Evolutionary conservation across 2,329 filamentous ascomycete species (phyloP).

Genomic region (Emergomyces orientalis): DNA sequence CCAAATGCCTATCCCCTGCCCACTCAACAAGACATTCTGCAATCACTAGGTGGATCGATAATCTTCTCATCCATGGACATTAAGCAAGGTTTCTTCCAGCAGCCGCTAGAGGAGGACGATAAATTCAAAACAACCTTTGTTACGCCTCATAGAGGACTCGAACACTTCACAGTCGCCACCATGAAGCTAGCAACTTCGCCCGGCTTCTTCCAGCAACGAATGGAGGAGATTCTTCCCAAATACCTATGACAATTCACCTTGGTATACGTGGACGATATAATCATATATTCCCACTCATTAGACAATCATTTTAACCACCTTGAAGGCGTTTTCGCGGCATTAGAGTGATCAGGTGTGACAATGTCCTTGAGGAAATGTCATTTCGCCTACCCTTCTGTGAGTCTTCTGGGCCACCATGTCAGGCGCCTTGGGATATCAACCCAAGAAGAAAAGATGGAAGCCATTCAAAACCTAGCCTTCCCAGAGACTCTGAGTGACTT

Average conservation of each 20-base stretch:
- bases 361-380: background rate
- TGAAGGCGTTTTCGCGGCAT: background rate
- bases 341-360: background rate
- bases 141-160: background rate
- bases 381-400: background rate
- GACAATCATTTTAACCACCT: background rate
- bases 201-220: background rate
- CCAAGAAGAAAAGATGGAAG: background rate
- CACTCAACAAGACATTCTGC: background rate
- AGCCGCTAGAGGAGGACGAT: background rate
- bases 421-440: background rate
- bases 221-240: background rate
- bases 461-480: background rate
- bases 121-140: background rate
- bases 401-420: background rate
- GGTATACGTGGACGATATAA: background rate
- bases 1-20: background rate
- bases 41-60: background rate
- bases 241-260: background rate
- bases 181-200: background rate
- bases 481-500: background rate
- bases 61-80: background rate
- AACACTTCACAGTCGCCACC: background rate
- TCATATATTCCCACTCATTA: background rate
- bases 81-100: constrained; percentile 2